phyloP scores from a whole-genome alignment of 2,329 filamentous ascomycete species.

The Botryotinia globosa region DNA sequence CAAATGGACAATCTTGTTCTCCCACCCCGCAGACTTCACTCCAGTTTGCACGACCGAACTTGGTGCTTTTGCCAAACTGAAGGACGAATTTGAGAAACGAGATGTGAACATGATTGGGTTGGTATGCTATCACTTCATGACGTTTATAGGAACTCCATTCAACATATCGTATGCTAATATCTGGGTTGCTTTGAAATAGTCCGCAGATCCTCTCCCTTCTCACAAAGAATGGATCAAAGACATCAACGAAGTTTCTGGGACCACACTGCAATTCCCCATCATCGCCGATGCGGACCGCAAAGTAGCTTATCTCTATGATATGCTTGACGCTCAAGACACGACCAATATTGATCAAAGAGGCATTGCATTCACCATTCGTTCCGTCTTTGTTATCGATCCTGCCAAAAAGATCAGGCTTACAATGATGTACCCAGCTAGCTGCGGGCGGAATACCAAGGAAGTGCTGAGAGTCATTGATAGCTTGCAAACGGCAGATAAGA shows the following conservation, averaged over 20 bases:
- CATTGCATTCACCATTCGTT: constrained; percentile 86
- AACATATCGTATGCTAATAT: not conserved
- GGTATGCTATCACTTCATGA: constrained; percentile 19
- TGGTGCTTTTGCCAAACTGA: constrained; percentile 70
- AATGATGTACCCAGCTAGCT: constrained; percentile 85
- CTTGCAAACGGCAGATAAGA: constrained; percentile 63
- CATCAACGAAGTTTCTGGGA: constrained; percentile 70
- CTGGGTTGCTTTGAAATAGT: constrained; percentile 35
- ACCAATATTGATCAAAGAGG: constrained; percentile 75
- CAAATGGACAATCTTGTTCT: constrained; percentile 77
- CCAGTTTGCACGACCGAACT: constrained; percentile 92
- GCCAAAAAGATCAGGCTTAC: constrained; percentile 86
- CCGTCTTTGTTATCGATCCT: constrained; percentile 89
- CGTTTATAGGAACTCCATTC: constrained; percentile 40
- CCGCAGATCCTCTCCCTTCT: constrained; percentile 75
- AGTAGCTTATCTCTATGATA: constrained; percentile 48
- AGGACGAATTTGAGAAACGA: constrained; percentile 75
- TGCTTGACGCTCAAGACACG: constrained; percentile 69
- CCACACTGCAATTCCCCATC: constrained; percentile 69
- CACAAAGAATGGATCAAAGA: constrained; percentile 88
- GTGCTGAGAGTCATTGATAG: constrained; percentile 68
- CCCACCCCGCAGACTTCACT: constrained; percentile 82
- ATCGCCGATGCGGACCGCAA: constrained; percentile 75
- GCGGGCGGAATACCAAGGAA: constrained; percentile 75
- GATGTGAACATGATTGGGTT: constrained; percentile 86